A percentile compares a stretch with the other conserved stretches of the same genome.
These are phyloP conservation scores for Euptelea pleiosperma DNA, from an alignment of 164 flowering plant species.

Conservation along the genomic window DNA sequence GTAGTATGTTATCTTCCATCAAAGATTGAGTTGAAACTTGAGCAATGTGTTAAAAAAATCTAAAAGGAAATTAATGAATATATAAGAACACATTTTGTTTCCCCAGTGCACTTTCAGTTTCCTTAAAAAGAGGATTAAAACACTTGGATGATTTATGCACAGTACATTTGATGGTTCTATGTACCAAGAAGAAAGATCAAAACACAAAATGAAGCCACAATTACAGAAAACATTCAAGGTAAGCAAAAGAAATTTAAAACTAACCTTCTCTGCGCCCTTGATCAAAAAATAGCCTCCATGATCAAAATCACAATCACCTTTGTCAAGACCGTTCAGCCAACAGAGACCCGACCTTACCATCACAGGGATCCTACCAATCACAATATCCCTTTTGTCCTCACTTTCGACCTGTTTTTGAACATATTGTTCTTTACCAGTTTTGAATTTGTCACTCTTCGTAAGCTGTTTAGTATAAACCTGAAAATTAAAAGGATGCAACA, in stretches of 20 bases:
- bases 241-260: constrained; percentile 8
- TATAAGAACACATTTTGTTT: no score
- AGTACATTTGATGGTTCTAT: no score
- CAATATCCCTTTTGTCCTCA: constrained; percentile 39
- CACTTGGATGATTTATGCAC: no score
- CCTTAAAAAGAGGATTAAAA: no score
- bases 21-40: no score
- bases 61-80: no score
- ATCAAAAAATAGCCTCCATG: constrained; percentile 88
- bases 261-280: constrained; percentile 93
- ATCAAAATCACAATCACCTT: constrained; percentile 81
- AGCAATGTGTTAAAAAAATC: no score
- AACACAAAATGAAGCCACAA: background rate
- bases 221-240: background rate
- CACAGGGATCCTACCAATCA: constrained; percentile 82
- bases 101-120: no score
- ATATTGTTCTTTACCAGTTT: constrained; percentile 64
- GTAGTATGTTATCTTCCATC: no score
- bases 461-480: constrained; percentile 61
- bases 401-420: constrained; percentile 35
- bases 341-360: constrained; percentile 89
- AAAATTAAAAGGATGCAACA: constrained; percentile 5
- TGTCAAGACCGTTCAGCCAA: constrained; percentile 57
- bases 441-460: constrained; percentile 72
- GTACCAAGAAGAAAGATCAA: background rate